phyloP scores from a whole-genome alignment of 441 rosid species.

The Arabidopsis hybrid region DNA sequence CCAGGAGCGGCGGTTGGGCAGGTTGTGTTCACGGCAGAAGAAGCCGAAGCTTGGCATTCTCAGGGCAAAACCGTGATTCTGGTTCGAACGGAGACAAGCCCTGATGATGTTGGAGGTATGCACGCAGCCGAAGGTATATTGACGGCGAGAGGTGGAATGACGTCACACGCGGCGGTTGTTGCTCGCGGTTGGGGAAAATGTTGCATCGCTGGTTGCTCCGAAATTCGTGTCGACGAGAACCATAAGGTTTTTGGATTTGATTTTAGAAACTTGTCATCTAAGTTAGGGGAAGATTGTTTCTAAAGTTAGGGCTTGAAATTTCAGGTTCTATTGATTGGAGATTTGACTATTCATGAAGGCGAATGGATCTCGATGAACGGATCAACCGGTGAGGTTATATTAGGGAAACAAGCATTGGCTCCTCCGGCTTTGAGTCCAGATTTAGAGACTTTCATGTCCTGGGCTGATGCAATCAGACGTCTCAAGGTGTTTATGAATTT shows the following conservation, averaged over 20 bases:
- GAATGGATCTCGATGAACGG: slow-evolving; percentile 96
- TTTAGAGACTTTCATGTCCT: slow-evolving; percentile 83
- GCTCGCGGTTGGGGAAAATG: slow-evolving; percentile 99
- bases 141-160: slow-evolving; percentile 99
- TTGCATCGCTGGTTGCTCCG: slow-evolving; percentile 89
- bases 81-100: slow-evolving; percentile 96
- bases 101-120: slow-evolving; percentile 98
- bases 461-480: slow-evolving; percentile 80
- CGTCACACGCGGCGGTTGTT: slow-evolving; percentile 97
- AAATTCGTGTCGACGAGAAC: slow-evolving; percentile 72
- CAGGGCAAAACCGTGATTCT: slow-evolving; percentile 80
- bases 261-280: not conserved
- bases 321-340: slow-evolving; percentile 70
- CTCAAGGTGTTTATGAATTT: slow-evolving; percentile 57
- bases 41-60: slow-evolving; percentile 94
- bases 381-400: slow-evolving; percentile 85
- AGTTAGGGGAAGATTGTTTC: not conserved
- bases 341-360: slow-evolving; percentile 67
- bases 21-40: slow-evolving; percentile 81
- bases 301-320: slow-evolving; percentile 24
- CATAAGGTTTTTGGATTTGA: slow-evolving; percentile 58
- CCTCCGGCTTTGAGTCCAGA: slow-evolving; percentile 89
- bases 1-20: slow-evolving; percentile 98
- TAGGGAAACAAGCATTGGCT: slow-evolving; percentile 86
- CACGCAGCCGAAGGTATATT: slow-evolving; percentile 92